phyloP scores from a whole-genome alignment of 129 eudicot species.

The Glebionis coronaria region DNA sequence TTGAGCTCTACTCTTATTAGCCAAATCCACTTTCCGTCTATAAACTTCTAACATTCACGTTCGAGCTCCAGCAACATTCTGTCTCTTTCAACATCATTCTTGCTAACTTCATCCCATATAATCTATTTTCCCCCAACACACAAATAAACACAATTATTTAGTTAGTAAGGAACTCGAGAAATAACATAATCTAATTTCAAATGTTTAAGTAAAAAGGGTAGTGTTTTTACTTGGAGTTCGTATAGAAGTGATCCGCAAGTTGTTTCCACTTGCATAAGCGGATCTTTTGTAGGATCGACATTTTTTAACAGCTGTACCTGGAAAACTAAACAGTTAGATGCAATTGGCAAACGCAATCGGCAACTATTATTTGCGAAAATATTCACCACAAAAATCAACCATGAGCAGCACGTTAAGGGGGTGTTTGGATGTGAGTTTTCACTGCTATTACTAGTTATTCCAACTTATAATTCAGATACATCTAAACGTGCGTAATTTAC shows the following conservation, averaged over 20 bases:
- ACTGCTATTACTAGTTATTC: neutral
- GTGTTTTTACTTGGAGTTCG: constrained; percentile 64
- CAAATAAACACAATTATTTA: neutral
- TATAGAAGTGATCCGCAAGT: constrained; percentile 77
- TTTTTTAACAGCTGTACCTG: constrained; percentile 22
- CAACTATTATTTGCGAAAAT: too few relatives aligned
- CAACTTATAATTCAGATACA: too few relatives aligned
- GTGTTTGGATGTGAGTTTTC: neutral
- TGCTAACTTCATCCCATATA: constrained; percentile 95
- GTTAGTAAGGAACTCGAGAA: neutral
- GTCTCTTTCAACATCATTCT: constrained; percentile 50
- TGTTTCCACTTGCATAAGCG: constrained; percentile 63
- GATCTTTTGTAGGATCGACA: constrained; percentile 50
- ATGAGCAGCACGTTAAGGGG: neutral
- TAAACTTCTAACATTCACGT: constrained; percentile 77
- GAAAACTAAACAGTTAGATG: constrained; percentile 9
- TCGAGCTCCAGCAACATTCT: constrained; percentile 78
- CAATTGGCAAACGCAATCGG: too few relatives aligned
- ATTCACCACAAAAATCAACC: neutral
- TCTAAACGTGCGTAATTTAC: too few relatives aligned
- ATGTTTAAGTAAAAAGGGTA: neutral
- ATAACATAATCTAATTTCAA: neutral
- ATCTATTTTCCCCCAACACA: constrained; percentile 33
- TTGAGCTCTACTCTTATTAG: constrained; percentile 74
- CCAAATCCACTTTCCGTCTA: constrained; percentile 80